Evolutionary conservation across 345 rosid genomes (phyloP).

Genomic region (Rhizophora apiculata): DNA sequence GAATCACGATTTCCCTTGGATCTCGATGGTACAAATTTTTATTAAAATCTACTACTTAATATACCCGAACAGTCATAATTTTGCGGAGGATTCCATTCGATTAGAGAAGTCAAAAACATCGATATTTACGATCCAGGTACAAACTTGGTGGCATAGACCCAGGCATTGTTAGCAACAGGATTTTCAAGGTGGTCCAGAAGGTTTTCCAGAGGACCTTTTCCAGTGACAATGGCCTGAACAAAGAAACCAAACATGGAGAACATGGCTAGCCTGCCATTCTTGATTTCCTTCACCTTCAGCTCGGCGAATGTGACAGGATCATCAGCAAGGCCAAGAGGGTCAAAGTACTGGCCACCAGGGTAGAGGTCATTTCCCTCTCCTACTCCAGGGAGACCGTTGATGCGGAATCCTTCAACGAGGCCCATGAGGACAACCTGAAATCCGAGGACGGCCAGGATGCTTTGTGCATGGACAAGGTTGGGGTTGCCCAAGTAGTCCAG

Average conservation of each 20-base stretch:
- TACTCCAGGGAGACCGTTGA: slow-evolving; percentile 88
- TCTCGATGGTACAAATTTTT: slow-evolving; percentile 5
- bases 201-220: slow-evolving; percentile 93
- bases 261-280: slow-evolving; percentile 93
- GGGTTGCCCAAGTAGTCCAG: slow-evolving; percentile 98
- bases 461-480: slow-evolving; percentile 93
- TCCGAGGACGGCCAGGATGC: slow-evolving; percentile 88
- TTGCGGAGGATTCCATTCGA: neutral
- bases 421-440: slow-evolving; percentile 93
- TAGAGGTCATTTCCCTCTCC: slow-evolving; percentile 93
- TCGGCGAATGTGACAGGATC: slow-evolving; percentile 84
- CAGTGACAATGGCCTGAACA: slow-evolving; percentile 92
- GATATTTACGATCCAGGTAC: slow-evolving; percentile 64
- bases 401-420: slow-evolving; percentile 86
- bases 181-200: slow-evolving; percentile 85
- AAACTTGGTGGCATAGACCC: slow-evolving; percentile 96
- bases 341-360: slow-evolving; percentile 89
- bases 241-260: slow-evolving; percentile 99
- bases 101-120: neutral
- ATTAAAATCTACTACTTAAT: slow-evolving; percentile 4
- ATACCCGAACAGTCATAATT: neutral
- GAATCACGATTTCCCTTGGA: slow-evolving; percentile 9
- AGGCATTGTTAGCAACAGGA: slow-evolving; percentile 96
- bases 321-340: slow-evolving; percentile 86
- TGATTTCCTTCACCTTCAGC: slow-evolving; percentile 96